Evolutionary conservation across 306 rosid species (phyloP), one percentile per base, ranked within the genome.

Genomic region (Calophaca sinica): DNA sequence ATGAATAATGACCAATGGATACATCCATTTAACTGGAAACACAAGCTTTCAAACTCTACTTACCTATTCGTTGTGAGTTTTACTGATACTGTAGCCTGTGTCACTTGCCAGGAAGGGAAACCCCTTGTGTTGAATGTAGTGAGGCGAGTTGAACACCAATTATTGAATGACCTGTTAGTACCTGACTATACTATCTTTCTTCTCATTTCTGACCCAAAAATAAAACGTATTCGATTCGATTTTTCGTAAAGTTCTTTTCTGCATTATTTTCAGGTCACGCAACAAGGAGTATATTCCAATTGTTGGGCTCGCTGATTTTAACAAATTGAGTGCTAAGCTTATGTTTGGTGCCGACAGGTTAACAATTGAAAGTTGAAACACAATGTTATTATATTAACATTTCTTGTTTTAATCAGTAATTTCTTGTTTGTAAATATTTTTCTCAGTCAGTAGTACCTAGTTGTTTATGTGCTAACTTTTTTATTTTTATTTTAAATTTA

Each of bases 301-400:
- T 55, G 88, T 87, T 78, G 99, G 99, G 64, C 70, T 96, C 3
- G 96, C 87, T 2, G 99, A 96, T 26, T 96, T 90, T 77, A 96
- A 92, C 50, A 96, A 96, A 84, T 72, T 88, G 75, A 96, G 99
- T 71, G 99, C 99, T 55, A 88, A 74, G 84, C 98, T 96, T 53
- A 96, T 96, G 84, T 91, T 96, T 69, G 97, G 99, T 29, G 91
- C 91, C 61, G 91, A 92, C 87, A 90, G 98, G 99, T 96, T 79
- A 42, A 33, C 41, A 57, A 52, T 9, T 44, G 36, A n/a, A 13
- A 6, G 3, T 38, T 7, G 49, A 38, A 5, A 38, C 60, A 31
- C 35, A 41, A 45, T 50, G 52, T 62, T n/a, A 66, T 33, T 59
- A 13, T 39, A 31, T 14, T 15, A 59, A 39, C 48, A 14, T 49